phyloP scores from a whole-genome alignment of 179 eudicot species.

The Heliamphora pulchella region DNA sequence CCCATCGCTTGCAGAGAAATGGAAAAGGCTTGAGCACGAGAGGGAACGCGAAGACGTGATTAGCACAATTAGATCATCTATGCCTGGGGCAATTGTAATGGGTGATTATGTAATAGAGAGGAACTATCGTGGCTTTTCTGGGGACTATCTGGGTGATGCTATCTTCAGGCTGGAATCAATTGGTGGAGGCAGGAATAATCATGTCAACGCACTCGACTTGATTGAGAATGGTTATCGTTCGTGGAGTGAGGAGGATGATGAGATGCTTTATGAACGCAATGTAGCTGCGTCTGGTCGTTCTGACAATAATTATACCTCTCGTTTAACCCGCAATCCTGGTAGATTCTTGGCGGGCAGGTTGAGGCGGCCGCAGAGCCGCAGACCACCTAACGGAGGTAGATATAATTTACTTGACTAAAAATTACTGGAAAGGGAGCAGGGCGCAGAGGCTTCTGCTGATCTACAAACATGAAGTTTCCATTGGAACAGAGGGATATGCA shows the following conservation, averaged over 20 bases:
- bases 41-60: constrained; percentile 39
- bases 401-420: neutral
- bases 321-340: constrained; percentile 26
- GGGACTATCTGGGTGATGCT: constrained; percentile 34
- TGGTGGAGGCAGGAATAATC: constrained; percentile 20
- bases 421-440: neutral
- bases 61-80: constrained; percentile 45
- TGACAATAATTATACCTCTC: constrained; percentile 24
- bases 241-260: constrained; percentile 26
- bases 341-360: constrained; percentile 28
- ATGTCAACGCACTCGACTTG: constrained; percentile 23
- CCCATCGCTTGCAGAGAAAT: constrained; percentile 43
- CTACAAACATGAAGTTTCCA: too few relatives aligned
- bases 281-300: constrained; percentile 21
- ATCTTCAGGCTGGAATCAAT: constrained; percentile 22
- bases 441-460: too few relatives aligned
- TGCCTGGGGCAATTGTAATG: constrained; percentile 50
- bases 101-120: constrained; percentile 63
- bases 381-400: constrained; percentile 12
- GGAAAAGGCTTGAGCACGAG: constrained; percentile 49
- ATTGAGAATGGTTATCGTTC: constrained; percentile 25
- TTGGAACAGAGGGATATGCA: too few relatives aligned
- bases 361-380: constrained; percentile 22
- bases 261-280: constrained; percentile 13
- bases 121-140: constrained; percentile 21